Evolutionary conservation across 768 basidiomycete species (phyloP).

Genomic region (Rhizopogon vinicolor): DNA sequence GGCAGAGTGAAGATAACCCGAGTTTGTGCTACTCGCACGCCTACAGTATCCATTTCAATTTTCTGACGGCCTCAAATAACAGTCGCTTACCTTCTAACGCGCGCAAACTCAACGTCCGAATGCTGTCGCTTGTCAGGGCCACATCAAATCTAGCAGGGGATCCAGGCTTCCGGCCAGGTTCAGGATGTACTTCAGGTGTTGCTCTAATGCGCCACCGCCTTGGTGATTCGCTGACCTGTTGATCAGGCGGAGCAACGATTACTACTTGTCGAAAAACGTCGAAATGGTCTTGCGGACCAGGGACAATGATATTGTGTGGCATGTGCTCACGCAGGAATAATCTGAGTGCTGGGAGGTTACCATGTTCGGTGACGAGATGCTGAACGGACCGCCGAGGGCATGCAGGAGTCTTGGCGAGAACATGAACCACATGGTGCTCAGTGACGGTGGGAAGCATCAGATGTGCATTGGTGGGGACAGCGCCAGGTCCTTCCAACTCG

Average conservation of each 20-base stretch:
- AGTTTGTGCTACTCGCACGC: constrained; percentile 8
- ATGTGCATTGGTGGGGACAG: too few relatives aligned
- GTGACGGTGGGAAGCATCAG: too few relatives aligned
- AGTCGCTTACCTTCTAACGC: neutral
- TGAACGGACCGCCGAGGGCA: neutral
- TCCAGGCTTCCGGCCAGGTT: too few relatives aligned
- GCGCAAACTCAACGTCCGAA: neutral
- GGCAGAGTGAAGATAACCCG: constrained; percentile 6
- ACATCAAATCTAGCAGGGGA: too few relatives aligned
- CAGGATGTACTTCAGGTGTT: too few relatives aligned
- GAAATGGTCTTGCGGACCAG: neutral
- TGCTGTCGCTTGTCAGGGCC: too few relatives aligned
- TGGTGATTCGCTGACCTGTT: too few relatives aligned
- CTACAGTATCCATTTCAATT: neutral
- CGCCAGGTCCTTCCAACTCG: too few relatives aligned
- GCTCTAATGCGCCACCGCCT: too few relatives aligned
- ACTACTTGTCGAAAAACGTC: constrained; percentile 1
- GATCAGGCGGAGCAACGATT: neutral
- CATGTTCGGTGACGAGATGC: neutral
- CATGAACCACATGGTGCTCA: too few relatives aligned
- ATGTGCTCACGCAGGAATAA: neutral
- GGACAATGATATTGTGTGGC: neutral
- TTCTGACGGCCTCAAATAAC: neutral
- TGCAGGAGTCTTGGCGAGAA: neutral
- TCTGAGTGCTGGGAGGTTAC: constrained; percentile 2